These are phyloP conservation scores for Nitzschia inconspicua DNA, from an alignment of 108 stramenopile species.

Conservation along the genomic window DNA sequence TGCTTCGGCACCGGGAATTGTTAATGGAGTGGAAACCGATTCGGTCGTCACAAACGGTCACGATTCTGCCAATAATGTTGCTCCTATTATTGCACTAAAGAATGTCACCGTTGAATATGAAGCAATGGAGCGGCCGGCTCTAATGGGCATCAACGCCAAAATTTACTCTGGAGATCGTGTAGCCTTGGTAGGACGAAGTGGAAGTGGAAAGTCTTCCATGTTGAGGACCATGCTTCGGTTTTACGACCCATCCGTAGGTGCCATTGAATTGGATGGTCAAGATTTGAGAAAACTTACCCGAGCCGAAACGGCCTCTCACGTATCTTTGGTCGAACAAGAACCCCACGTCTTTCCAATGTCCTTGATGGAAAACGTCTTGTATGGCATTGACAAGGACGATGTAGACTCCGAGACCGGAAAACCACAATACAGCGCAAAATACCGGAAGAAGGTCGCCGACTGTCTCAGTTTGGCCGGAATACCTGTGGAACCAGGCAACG, in stretches of 20 bases:
- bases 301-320: constrained; percentile 58
- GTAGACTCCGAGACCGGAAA: constrained; percentile 59
- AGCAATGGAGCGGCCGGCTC: constrained; percentile 71
- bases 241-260: constrained; percentile 90
- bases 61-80: background rate
- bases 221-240: constrained; percentile 85
- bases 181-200: constrained; percentile 91
- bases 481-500: constrained; percentile 67
- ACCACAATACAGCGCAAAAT: constrained; percentile 57
- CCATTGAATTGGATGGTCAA: constrained; percentile 69
- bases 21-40: background rate
- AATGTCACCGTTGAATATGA: constrained; percentile 63
- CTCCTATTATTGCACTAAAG: constrained; percentile 53
- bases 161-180: constrained; percentile 88
- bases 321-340: constrained; percentile 90
- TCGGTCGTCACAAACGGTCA: no score
- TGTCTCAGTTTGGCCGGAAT: constrained; percentile 63
- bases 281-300: constrained; percentile 73
- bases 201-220: constrained; percentile 92
- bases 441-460: constrained; percentile 45
- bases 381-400: constrained; percentile 77
- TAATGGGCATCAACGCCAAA: constrained; percentile 56
- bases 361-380: constrained; percentile 88
- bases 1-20: background rate
- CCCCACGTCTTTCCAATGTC: constrained; percentile 89